Evolutionary conservation across 2,329 filamentous ascomycete species (phyloP).

Genomic region (Colletotrichum sp.): DNA sequence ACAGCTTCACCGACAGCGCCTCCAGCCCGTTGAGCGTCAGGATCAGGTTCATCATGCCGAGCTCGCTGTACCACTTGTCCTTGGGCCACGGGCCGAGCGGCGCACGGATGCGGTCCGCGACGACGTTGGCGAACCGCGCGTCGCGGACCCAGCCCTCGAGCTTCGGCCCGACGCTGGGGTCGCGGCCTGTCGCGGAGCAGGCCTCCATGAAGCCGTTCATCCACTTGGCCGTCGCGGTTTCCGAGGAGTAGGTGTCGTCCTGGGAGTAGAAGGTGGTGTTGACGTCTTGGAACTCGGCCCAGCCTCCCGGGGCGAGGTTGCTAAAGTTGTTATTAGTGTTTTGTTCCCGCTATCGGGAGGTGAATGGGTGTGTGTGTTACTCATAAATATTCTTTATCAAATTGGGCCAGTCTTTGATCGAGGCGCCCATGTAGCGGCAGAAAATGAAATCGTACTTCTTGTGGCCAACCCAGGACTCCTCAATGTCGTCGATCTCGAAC

Average conservation of each 20-base stretch:
- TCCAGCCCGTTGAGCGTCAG: slow-evolving; percentile 26
- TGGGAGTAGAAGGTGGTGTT: slow-evolving; percentile 25
- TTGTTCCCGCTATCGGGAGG: accelerated
- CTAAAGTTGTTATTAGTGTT: slow-evolving; percentile 13
- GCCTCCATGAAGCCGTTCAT: slow-evolving; percentile 24
- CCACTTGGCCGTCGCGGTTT: slow-evolving; percentile 20
- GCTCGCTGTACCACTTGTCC: slow-evolving; percentile 31
- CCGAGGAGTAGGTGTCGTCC: slow-evolving; percentile 24
- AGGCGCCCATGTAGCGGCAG: slow-evolving; percentile 16
- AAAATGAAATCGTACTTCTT: slow-evolving; percentile 39
- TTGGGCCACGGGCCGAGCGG: slow-evolving; percentile 42
- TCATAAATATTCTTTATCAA: slow-evolving; percentile 15
- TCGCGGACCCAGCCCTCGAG: slow-evolving; percentile 37
- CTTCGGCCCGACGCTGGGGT: slow-evolving; percentile 34
- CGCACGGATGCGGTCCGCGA: slow-evolving; percentile 30
- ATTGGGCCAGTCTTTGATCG: slow-evolving; percentile 9
- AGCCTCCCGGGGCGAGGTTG: slow-evolving; percentile 39
- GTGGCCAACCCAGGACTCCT: slow-evolving; percentile 49
- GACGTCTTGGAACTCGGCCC: slow-evolving; percentile 30
- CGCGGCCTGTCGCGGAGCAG: slow-evolving; percentile 27
- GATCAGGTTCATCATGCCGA: slow-evolving; percentile 28
- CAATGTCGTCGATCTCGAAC: slow-evolving; percentile 71
- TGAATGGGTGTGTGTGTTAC: neutral
- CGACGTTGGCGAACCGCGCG: slow-evolving; percentile 41
- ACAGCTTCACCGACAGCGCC: slow-evolving; percentile 28